Evolutionary conservation across 2,329 filamentous ascomycete species (phyloP).

Genomic region (Tolypocladium cylindrosporum): DNA sequence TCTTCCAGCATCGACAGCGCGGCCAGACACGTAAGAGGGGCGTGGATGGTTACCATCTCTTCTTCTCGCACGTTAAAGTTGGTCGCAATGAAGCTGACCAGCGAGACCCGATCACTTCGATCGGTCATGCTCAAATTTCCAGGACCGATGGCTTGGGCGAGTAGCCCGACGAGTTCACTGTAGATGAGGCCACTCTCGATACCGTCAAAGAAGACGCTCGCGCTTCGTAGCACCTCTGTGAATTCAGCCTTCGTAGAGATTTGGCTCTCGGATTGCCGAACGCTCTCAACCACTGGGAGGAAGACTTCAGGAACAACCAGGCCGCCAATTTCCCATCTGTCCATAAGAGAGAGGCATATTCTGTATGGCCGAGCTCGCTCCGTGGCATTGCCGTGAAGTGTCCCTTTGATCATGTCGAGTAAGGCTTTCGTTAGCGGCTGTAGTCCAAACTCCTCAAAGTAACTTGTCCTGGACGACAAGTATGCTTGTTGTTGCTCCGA

Average conservation of each 20-base stretch:
- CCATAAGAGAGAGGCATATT: slow-evolving; percentile 92
- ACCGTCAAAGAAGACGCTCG: slow-evolving; percentile 93
- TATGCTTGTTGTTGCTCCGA: slow-evolving; percentile 33
- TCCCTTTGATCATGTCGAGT: slow-evolving; percentile 59
- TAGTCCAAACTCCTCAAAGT: slow-evolving; percentile 75
- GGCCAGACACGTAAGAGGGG: slow-evolving; percentile 52
- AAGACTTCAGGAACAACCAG: slow-evolving; percentile 84
- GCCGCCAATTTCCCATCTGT: slow-evolving; percentile 93
- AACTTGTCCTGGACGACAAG: slow-evolving; percentile 55
- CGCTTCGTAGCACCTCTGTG: slow-evolving; percentile 80
- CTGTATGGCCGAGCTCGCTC: slow-evolving; percentile 80
- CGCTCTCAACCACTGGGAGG: slow-evolving; percentile 71
- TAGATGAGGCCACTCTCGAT: slow-evolving; percentile 93
- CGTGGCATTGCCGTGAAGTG: slow-evolving; percentile 20
- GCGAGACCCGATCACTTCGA: slow-evolving; percentile 52
- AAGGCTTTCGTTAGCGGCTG: slow-evolving; percentile 65
- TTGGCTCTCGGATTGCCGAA: slow-evolving; percentile 60
- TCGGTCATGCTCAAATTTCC: slow-evolving; percentile 32
- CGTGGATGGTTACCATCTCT: slow-evolving; percentile 84
- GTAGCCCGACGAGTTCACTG: slow-evolving; percentile 63
- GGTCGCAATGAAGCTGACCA: slow-evolving; percentile 71
- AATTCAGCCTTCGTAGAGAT: slow-evolving; percentile 61
- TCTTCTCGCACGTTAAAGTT: slow-evolving; percentile 94
- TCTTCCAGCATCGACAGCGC: slow-evolving; percentile 59
- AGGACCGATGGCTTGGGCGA: slow-evolving; percentile 48